Conservation (phyloP, 169 alveolate genomes). For the Plasmodium gonderi region DNA sequence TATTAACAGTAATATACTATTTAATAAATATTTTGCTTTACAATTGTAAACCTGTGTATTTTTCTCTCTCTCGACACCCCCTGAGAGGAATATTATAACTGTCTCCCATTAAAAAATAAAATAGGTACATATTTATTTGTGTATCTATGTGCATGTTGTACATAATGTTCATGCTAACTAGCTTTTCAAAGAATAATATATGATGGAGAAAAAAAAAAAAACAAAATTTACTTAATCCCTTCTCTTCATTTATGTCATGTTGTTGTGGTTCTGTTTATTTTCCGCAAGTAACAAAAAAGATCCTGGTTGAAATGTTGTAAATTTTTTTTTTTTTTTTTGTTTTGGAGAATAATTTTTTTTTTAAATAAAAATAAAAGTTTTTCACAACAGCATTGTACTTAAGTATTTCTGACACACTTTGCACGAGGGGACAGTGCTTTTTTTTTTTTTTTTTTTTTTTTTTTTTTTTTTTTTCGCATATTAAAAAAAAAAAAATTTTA, state of each 20-base stretch:
- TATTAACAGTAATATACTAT: neutral
- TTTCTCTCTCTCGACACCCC: neutral
- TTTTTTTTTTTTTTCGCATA: neutral
- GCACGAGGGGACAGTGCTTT: neutral
- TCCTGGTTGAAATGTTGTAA: neutral
- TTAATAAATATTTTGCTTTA: neutral
- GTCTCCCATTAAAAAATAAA: conserved; percentile 4
- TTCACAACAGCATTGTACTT: neutral
- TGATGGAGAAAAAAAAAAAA: neutral
- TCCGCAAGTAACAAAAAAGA: neutral
- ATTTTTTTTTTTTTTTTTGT: neutral
- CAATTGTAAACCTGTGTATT: neutral
- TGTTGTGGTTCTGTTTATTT: neutral
- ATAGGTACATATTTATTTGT: neutral
- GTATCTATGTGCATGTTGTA: neutral
- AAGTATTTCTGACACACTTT: neutral
- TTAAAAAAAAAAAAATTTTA: neutral
- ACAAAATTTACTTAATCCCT: neutral
- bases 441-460: neutral
- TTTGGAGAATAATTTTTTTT: neutral
- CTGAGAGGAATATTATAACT: neutral
- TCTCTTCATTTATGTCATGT: neutral
- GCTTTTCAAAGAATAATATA: neutral
- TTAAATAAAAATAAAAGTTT: neutral
- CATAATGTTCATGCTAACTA: neutral